phyloP scores from a whole-genome alignment of 495 filamentous ascomycete species.

The Penicillium desertorum region DNA sequence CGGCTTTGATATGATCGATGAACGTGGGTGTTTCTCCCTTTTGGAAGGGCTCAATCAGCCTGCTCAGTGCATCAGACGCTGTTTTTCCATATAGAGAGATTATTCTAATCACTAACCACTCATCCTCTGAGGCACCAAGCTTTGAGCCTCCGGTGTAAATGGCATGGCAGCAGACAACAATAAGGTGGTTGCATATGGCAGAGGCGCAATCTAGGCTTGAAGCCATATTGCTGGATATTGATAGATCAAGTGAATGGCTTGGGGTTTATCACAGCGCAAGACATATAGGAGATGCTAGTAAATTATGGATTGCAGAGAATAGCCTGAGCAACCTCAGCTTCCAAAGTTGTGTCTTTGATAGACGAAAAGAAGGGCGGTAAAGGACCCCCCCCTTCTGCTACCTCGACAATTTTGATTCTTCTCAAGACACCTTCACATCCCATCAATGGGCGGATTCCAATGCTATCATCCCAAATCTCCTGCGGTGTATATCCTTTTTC shows the following conservation, averaged over 20 bases:
- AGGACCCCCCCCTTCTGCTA: background rate
- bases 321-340: background rate
- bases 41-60: conserved; percentile 67
- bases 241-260: background rate
- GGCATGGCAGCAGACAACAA: conserved; percentile 79
- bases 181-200: conserved; percentile 46
- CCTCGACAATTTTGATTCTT: no score
- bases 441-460: background rate
- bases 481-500: conserved; percentile 17
- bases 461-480: background rate
- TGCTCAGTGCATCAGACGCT: conserved; percentile 10
- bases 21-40: conserved; percentile 70
- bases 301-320: background rate
- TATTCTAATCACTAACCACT: conserved; percentile 56
- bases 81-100: background rate
- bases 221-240: background rate
- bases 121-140: conserved; percentile 56
- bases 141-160: conserved; percentile 69
- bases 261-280: background rate
- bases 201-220: background rate
- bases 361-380: background rate
- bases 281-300: background rate
- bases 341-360: background rate
- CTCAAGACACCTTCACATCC: background rate
- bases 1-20: conserved; percentile 66